Percentiles rank a stretch among this genome's conserved stretches.
Evolutionary conservation across 2,329 filamentous ascomycete species (phyloP).

Genomic region (Fusarium brevicatenulatum): DNA sequence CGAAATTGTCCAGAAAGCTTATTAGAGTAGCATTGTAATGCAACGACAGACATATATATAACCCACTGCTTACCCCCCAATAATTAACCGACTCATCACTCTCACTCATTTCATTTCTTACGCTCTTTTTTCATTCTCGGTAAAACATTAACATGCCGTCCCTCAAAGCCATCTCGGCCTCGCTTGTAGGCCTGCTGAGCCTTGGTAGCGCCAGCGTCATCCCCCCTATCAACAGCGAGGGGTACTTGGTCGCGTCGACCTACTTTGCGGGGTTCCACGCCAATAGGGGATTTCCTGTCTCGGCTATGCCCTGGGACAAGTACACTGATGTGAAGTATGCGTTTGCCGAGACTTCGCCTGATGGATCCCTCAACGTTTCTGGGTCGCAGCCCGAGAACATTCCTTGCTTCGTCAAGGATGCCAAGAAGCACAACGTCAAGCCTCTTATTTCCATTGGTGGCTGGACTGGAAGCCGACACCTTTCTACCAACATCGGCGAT

Average conservation of each 20-base stretch:
- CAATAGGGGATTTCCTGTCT: constrained; percentile 30
- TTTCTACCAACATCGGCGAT: constrained; percentile 28
- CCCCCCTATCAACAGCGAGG: background rate
- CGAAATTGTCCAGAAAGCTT: background rate
- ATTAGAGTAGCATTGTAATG: constrained; percentile 4
- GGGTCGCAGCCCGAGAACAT: constrained; percentile 19
- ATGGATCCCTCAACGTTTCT: constrained; percentile 31
- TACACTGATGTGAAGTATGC: constrained; percentile 38
- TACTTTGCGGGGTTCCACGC: constrained; percentile 40
- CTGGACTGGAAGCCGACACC: constrained; percentile 30
- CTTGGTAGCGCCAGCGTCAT: background rate
- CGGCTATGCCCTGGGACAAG: constrained; percentile 34
- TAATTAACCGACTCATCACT: background rate
- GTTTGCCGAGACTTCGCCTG: constrained; percentile 31
- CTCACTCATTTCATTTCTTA: background rate
- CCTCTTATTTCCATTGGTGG: constrained; percentile 33
- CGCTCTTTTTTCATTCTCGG: background rate
- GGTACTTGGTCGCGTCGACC: constrained; percentile 30
- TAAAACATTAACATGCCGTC: constrained; percentile 1
- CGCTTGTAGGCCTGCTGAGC: constrained; percentile 21
- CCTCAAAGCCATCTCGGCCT: constrained; percentile 18
- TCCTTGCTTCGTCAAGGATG: constrained; percentile 20
- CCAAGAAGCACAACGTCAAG: constrained; percentile 34
- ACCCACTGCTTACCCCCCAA: background rate
- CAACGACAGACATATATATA: constrained; percentile 16